Percentiles rank a stretch among this genome's conserved stretches.
These are phyloP conservation scores for Backusella circina DNA, from an alignment of 192 early-diverging fungal genomes.

Conservation along the genomic window DNA sequence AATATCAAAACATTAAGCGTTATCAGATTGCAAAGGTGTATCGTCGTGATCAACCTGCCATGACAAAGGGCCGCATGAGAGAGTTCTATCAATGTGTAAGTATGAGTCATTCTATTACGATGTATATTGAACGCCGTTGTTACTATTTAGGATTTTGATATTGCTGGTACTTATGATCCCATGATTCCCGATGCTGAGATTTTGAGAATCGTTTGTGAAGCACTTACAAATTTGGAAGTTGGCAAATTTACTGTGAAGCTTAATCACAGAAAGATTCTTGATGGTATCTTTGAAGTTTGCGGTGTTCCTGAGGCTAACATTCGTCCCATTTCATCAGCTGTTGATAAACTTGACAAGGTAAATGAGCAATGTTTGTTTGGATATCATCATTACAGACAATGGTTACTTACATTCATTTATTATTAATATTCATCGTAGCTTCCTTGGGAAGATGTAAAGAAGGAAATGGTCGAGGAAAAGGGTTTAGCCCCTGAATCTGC, in stretches of 20 bases:
- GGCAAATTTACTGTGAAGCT: slow-evolving; percentile 93
- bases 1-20: slow-evolving; percentile 85
- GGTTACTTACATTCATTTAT: not conserved
- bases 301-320: slow-evolving; percentile 89
- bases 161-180: slow-evolving; percentile 89
- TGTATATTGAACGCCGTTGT: not conserved
- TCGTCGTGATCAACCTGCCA: slow-evolving; percentile 95
- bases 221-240: slow-evolving; percentile 75
- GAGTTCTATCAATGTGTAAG: slow-evolving; percentile 97
- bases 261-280: slow-evolving; percentile 96
- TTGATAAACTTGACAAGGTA: slow-evolving; percentile 88
- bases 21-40: slow-evolving; percentile 99
- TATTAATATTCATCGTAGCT: slow-evolving; percentile 28
- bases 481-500: slow-evolving; percentile 75
- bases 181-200: slow-evolving; percentile 98
- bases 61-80: slow-evolving; percentile 98
- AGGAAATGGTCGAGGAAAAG: slow-evolving; percentile 95
- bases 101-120: not conserved
- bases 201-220: slow-evolving; percentile 76
- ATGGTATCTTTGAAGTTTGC: slow-evolving; percentile 95
- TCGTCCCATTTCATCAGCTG: slow-evolving; percentile 91
- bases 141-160: slow-evolving; percentile 83
- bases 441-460: slow-evolving; percentile 90
- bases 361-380: not conserved
- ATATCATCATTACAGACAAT: not conserved